Percentiles rank a stretch among this genome's conserved stretches.
Conservation (phyloP, 2,329 filamentous ascomycete genomes). For the Nannizziopsis arthrosporioides region DNA sequence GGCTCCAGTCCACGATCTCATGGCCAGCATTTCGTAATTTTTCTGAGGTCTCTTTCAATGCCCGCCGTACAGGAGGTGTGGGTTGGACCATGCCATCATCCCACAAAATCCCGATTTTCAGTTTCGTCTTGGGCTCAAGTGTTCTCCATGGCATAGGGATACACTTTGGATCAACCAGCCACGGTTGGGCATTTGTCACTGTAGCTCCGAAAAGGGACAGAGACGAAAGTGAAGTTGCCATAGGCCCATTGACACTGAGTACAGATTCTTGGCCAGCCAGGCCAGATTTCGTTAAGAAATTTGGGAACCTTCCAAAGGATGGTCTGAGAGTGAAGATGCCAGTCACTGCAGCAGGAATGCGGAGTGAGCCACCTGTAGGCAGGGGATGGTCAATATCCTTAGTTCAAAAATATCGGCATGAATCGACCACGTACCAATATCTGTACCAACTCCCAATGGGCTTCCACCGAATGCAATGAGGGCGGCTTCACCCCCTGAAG, state of each 20-base stretch:
- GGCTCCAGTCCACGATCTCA: slow-evolving; percentile 30
- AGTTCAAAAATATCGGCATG: not conserved
- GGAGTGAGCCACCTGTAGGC: slow-evolving; percentile 28
- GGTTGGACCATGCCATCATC: slow-evolving; percentile 42
- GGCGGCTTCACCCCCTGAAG: slow-evolving; percentile 30
- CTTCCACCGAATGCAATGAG: slow-evolving; percentile 29
- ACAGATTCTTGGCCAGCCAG: slow-evolving; percentile 33
- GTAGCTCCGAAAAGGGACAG: slow-evolving; percentile 28
- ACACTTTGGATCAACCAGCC: slow-evolving; percentile 30
- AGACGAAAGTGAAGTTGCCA: slow-evolving; percentile 25
- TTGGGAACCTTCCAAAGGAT: slow-evolving; percentile 43
- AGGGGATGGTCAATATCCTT: too few relatives aligned
- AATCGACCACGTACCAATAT: slow-evolving; percentile 25
- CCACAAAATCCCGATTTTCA: slow-evolving; percentile 38
- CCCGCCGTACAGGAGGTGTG: slow-evolving; percentile 36
- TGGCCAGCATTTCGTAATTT: slow-evolving; percentile 29
- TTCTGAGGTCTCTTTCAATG: slow-evolving; percentile 24
- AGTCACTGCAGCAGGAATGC: slow-evolving; percentile 42
- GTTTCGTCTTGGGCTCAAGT: slow-evolving; percentile 23
- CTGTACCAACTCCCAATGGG: slow-evolving; percentile 28
- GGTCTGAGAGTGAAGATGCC: slow-evolving; percentile 43
- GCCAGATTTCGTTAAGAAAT: slow-evolving; percentile 42
- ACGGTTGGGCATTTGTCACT: slow-evolving; percentile 27
- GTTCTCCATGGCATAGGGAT: slow-evolving; percentile 30
- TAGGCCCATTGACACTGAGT: slow-evolving; percentile 30